These are phyloP conservation scores for Phytophthora cactorum DNA, from an alignment of 352 stramenopile species.

Conservation along the genomic window DNA sequence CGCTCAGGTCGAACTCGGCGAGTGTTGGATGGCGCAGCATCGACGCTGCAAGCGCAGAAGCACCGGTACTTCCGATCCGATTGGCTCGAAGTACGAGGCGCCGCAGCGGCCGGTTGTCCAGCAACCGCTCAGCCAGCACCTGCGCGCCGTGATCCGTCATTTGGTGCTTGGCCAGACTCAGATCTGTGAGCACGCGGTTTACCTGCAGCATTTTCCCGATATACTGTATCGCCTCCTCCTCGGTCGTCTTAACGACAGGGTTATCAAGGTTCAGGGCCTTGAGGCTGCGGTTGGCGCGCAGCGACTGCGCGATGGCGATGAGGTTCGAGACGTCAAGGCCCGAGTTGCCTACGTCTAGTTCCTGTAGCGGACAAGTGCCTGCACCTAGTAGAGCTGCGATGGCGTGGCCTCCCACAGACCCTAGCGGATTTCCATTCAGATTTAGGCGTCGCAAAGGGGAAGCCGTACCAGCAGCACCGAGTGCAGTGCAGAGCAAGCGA, in stretches of 20 bases:
- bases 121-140: slow-evolving; percentile 71
- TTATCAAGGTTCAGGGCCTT: slow-evolving; percentile 66
- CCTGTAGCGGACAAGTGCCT: slow-evolving; percentile 40
- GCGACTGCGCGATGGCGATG: slow-evolving; percentile 61
- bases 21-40: slow-evolving; percentile 57
- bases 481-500: slow-evolving; percentile 56
- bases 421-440: slow-evolving; percentile 61
- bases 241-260: slow-evolving; percentile 56
- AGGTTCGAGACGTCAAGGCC: slow-evolving; percentile 68
- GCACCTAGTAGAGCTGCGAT: slow-evolving; percentile 55
- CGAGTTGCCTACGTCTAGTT: slow-evolving; percentile 65
- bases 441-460: slow-evolving; percentile 50
- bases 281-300: slow-evolving; percentile 52
- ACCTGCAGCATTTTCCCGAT: slow-evolving; percentile 80
- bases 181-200: slow-evolving; percentile 56
- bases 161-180: slow-evolving; percentile 77
- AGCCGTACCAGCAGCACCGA: slow-evolving; percentile 41
- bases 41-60: slow-evolving; percentile 60
- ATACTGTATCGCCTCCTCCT: slow-evolving; percentile 77
- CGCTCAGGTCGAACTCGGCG: slow-evolving; percentile 62
- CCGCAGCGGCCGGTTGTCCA: slow-evolving; percentile 70
- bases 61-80: slow-evolving; percentile 63
- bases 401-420: slow-evolving; percentile 51
- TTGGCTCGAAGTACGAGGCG: slow-evolving; percentile 69
- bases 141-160: slow-evolving; percentile 73